Base-by-base conservation (phyloP, 257 asterid species). In the Solanum sejunctum region DNA sequence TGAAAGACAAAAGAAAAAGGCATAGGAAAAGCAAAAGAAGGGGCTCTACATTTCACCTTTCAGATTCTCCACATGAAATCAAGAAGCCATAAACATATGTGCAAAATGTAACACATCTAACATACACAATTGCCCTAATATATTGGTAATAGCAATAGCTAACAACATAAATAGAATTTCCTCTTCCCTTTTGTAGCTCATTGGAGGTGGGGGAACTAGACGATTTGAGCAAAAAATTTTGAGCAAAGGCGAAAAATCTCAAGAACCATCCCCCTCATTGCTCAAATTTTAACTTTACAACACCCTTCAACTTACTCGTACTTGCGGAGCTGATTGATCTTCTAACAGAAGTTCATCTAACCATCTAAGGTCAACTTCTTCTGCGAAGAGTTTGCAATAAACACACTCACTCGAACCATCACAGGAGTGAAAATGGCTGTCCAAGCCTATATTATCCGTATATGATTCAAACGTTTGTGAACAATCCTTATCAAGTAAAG, bases 351-450 rank as follows among this genome's bases (percentile, higher is more conserved):
- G 21, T 23, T 61, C 82, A 12, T 54, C 12, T 82, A 88, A 16
- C 89, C 88, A 85, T 58, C 41, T 15, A 73, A 71, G 39, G 10
- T 84, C 88, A 51, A 47, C 89, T 11, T 64, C 75, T 57, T 84
- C 47, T 43, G 43, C 39, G 66, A 41, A 67, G 2, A 32, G 10
- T 49, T 56, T 1, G 43, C 56, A 58, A 51, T 52, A 77, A 52
- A 77, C 64, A 75, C 55, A 75, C 4, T 49, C 60, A 17, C 13
- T 36, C 8, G 28, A 13, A 60, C 45, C 84, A 81, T 81, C 43
- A 81, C 73, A 45, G 26, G 60, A 82, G 0, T 28, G 84, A 61
- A 82, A 61, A 82, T 49, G 21, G 60, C 12, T 51, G 73, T 82
- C 58, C 69, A 83, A 16, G 66, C 39, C n/a, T 28, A 51, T 17